Base-by-base conservation (phyloP, 805 yeast genomes). In the Wickerhamomyces hampshirensis region DNA sequence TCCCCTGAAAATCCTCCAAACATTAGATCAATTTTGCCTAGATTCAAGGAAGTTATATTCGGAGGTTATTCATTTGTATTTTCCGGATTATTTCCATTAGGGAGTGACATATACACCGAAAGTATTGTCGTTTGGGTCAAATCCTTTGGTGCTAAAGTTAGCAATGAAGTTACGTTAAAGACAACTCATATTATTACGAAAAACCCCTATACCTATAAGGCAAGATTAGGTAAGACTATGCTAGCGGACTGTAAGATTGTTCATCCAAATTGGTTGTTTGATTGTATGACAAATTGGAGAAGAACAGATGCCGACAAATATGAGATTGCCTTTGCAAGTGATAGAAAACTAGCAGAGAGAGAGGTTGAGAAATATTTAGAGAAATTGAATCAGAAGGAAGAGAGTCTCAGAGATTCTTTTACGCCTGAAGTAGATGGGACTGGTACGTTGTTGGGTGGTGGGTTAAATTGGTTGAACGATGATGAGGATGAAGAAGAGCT, bases 71-170 rank as follows among this genome's bases (percentile, higher is more conserved):
- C 76, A 3, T 74, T 93, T 37, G 69, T 91, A 14, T 82, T 93
- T 47, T 83, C 95, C 4, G 97, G 98, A 0, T 69, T 91, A n/a
- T 71, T 93, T 16, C 97, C 97, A 1, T 55, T 86, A n/a, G 93
- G 93, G 2, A 69, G 80, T 10, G 72, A 77, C 37, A 62, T 84
- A 13, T 80, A 82, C 35, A 63, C 70, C 23, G 93, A 94, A 4
- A 96, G 87, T 55, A 84, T 93, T 30, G 96, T 89, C 2, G 76
- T 81, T 16, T 91, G 98, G 97, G 84, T 91, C 10, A 73, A 75
- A 33, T 85, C 89, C 37, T 91, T 91, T 68, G 98, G 98, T 1
- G 97, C 96, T 0, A 68, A 68, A 3, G 88, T 91, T 6, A 82
- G 82, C 1, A 67, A 78, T 4, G 88, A 85, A 39, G 79, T 84